Evolutionary conservation across 352 stramenopile genomes (phyloP), one percentile per base, ranked within the genome.

Genomic region (Phytophthora ohioensis): DNA sequence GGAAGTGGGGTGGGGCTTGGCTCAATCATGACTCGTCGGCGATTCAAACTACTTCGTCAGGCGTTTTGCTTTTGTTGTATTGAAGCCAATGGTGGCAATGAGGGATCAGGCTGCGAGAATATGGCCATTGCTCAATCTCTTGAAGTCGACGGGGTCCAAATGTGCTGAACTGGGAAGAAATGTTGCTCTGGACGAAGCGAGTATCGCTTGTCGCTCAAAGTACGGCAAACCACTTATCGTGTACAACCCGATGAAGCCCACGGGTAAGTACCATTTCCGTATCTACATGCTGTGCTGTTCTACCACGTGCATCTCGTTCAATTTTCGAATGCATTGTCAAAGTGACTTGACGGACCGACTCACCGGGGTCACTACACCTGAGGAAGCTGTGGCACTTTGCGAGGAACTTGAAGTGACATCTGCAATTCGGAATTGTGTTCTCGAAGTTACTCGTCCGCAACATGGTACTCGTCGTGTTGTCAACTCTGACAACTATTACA

Each of bases 401-500:
- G 21, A 21, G 21, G 21, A 21, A 21, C 21, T 21, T 21, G 0
- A 21, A 21, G 21, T 21, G 21, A 1, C 21, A 21, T 21, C 21
- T 21, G 21, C 21, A 21, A 21, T 21, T 21, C 21, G 21, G 21
- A 21, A 21, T 21, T 21, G 21, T 21, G 21, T 21, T 21, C 21
- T 21, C 21, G 21, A 21, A 21, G 21, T 1, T 21, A 21, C 21
- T 21, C 21, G 21, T 21, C 21, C 21, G 21, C 21, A 1, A 21
- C 21, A 21, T 21, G 21, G 21, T 21, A 60, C 61, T 1, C 55
- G 52, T 12, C 56, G 69, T 4, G 57, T 81, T n/a, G 47, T 81
- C n/a, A 78, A 78, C 52, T 67, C 46, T 1, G 74, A 78, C 55
- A 78, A 81, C 66, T 81, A 66, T 52, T 81, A 78, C 63, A 81